phyloP scores from a whole-genome alignment of 148 eudicot genomes.

The Fagopyrum esculentum region DNA sequence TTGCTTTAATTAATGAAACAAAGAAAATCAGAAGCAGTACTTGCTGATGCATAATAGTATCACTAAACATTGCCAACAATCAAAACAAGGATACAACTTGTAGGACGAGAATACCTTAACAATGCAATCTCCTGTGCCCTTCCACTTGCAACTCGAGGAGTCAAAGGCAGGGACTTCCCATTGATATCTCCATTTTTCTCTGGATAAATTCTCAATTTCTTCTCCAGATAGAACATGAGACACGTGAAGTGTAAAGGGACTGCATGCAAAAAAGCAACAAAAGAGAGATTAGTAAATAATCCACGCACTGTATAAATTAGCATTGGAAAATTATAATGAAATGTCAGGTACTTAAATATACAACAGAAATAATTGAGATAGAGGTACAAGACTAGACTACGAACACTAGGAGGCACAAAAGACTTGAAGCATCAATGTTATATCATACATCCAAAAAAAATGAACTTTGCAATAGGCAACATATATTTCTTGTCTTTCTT shows the following conservation, averaged over 20 bases:
- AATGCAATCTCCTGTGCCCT: constrained; percentile 57
- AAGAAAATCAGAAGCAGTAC: too few relatives aligned
- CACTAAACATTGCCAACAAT: background rate
- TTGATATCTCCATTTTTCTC: constrained; percentile 57
- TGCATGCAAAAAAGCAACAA: constrained; percentile 28
- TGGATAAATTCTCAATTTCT: constrained; percentile 43
- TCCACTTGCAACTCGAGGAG: constrained; percentile 55
- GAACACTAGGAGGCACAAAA: too few relatives aligned
- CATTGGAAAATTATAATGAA: background rate
- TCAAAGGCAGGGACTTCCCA: constrained; percentile 69
- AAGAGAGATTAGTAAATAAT: constrained; percentile 5
- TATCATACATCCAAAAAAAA: background rate
- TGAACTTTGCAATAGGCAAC: background rate
- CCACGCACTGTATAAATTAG: background rate
- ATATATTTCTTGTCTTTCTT: too few relatives aligned
- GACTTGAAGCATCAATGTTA: too few relatives aligned
- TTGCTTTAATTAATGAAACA: too few relatives aligned
- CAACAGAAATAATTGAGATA: too few relatives aligned
- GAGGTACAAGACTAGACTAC: too few relatives aligned
- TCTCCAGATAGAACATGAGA: constrained; percentile 37
- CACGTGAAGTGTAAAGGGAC: constrained; percentile 57
- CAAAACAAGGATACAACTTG: too few relatives aligned
- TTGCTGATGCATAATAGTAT: too few relatives aligned
- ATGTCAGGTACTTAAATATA: background rate
- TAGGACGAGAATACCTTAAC: constrained; percentile 34